Base-by-base conservation (phyloP, 768 basidiomycete genomes). In the Rhizopogon vinicolor region DNA sequence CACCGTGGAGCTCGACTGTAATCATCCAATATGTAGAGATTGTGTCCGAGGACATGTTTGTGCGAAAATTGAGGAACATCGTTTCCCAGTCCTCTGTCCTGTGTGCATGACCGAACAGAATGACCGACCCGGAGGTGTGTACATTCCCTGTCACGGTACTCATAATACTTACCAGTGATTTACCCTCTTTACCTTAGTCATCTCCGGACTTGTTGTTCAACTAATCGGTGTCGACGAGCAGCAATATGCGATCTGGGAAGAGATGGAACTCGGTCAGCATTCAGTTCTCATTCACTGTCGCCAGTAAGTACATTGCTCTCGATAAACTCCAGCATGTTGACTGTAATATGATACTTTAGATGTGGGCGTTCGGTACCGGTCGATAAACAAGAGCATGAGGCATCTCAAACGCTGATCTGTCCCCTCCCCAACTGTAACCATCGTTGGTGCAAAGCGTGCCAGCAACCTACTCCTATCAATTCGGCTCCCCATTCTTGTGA, bases 391-490 rank as follows among this genome's bases (percentile, higher is more conserved):
- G 80, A 84, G 53, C 75, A 78, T 56, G 63, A 68, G 10, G 69
- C 69, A 3, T 63, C 65, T 9, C 64, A 68, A 33, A 71, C 74
- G 18, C 67, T 87, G 37, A 63, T 68, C 9, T 87, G 86, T 57
- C 83, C 82, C 3, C 63, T 78, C 29, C 69, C 64, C 0, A 63
- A 66, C n/a, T 87, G 85, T 52, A 61, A 65, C 1, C 67, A 82
- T 59, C 68, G 73, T 6, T 87, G 85, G 86, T 87, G 85, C 67
- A 86, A 81, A 67, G 66, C 67, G 25, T 87, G 86, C 66, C 77
- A 76, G 29, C 78, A 81, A 54, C 40, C 67, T 58, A 58, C 74
- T 49, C 51, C 58, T 7, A 18, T 67, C 9, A 68, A 63, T 16
- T 75, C 72, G 4, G 74, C 72, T 12, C 67, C 70, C 51, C 82